Evolutionary conservation across 305 asterid species (phyloP), one percentile per base, ranked within the genome.

Genomic region (Withania somnifera): DNA sequence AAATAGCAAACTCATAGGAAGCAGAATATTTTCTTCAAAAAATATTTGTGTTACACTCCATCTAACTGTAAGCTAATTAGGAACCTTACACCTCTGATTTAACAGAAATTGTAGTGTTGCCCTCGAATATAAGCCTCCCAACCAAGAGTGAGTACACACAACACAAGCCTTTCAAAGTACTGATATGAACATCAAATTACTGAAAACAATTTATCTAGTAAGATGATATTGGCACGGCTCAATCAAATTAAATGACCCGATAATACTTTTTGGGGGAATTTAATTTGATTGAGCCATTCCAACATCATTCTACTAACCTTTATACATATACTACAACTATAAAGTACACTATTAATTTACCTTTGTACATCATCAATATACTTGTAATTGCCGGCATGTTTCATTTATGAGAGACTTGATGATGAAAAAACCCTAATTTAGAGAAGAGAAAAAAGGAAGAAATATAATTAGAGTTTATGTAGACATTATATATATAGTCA

Each of bases 221-320:
- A 20, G 28, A 77, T 84, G 92, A 91, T 91, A 91, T 89, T 91
- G 94, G 94, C 92, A 91, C 92, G 94, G 91, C 94, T 91, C 94
- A 91, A 91, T 91, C 94, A 88, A 87, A 91, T 84, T 81, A 91
- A 89, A 86, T 68, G 82, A 83, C 86, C 83, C 90, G 73, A 81
- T 11, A 11, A 8, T 26, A 82, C n/a, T n/a, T n/a, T n/a, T n/a
- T 15, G 57, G 81, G 50, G 66, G 79, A 78, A 85, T 78, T 82
- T 85, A 76, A 51, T 85, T 82, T 85, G 87, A 78, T 82, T 85
- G 87, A 85, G 84, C 76, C 81, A 57, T 71, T 38, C 87, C 87
- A 85, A 85, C 85, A 82, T 82, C 87, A 51, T 78, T 67, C 42
- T 61, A 61, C 69, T 6, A n/a, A 28, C 0, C 26, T 67, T 67